Conservation (phyloP, 352 stramenopile genomes). For the Globisporangium spinosum region DNA sequence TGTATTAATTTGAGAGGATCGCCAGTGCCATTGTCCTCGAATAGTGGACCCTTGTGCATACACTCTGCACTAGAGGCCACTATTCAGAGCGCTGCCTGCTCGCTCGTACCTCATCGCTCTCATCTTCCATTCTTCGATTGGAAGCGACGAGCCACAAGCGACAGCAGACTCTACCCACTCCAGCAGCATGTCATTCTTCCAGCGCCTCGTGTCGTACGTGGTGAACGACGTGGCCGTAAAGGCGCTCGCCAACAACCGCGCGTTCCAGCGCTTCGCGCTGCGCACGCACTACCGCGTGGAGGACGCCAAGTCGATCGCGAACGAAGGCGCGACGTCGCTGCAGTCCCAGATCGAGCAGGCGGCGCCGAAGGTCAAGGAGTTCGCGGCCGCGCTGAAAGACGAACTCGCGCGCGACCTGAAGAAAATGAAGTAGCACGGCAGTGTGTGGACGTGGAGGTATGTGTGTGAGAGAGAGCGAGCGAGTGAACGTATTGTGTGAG, state of each 20-base stretch:
- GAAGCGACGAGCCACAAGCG: background rate
- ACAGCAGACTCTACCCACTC: background rate
- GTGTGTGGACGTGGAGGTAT: background rate
- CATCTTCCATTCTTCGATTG: conserved; percentile 1
- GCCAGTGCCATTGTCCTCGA: background rate
- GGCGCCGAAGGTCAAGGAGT: conserved; percentile 74
- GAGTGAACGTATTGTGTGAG: background rate
- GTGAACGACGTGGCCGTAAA: conserved; percentile 86
- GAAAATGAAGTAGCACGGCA: conserved; percentile 58
- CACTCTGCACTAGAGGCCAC: background rate
- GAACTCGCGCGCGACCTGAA: conserved; percentile 67
- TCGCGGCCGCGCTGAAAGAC: conserved; percentile 65
- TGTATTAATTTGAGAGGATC: too few species aligned
- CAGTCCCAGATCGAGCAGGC: conserved; percentile 53
- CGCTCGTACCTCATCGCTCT: background rate
- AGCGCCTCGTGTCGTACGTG: conserved; percentile 75
- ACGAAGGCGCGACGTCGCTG: conserved; percentile 40
- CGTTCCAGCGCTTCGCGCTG: conserved; percentile 82
- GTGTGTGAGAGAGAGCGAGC: background rate
- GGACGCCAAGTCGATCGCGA: conserved; percentile 73
- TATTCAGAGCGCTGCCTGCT: background rate
- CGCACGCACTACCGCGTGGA: conserved; percentile 84
- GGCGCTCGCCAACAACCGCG: conserved; percentile 70
- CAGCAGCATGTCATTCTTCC: conserved; percentile 70
- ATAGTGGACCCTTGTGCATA: background rate